Base-by-base conservation (phyloP, 352 stramenopile genomes). In the Phytophthora podocarpi region DNA sequence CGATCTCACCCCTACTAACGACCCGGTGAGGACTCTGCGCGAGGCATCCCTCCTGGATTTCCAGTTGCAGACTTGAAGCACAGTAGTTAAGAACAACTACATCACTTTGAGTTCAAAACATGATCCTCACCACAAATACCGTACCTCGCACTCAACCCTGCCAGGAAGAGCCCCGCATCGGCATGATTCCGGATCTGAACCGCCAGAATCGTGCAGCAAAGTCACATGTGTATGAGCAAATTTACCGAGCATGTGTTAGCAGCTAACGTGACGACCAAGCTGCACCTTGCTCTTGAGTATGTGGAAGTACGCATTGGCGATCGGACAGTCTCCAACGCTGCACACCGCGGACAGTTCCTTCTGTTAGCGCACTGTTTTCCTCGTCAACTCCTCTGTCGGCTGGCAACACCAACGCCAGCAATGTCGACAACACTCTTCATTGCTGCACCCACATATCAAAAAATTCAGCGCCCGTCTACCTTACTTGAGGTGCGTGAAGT, bases 291-390 rank as follows among this genome's bases (percentile, higher is more conserved):
- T 85, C 49, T 78, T 73, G 5, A 90, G 66, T 10, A 90, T 80
- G 35, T 88, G 80, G 5, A 80, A 55, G 49, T 81, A 83, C n/a
- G 76, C 66, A 37, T 82, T 85, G 15, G 78, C 67, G 7, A 87
- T 64, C 20, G 80, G 72, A 15, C 80, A 90, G 35, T 80, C 63
- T 23, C 64, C 70, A 26, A 78, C 23, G 18, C 75, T 84, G 26
- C 31, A 54, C 4, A 58, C n/a, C 20, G 18, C 36, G 47, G 21
- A 30, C 31, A 52, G 6, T 43, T 27, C 11, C 32, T 45, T 8
- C 21, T 12, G 21, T 56, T 31, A 55, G 47, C 32, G 10, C n/a
- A n/a, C 11, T 7, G 8, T 13, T 55, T 13, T 28, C 30, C 45
- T 26, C 28, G n/a, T 2, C 12, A 34, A 43, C 16, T 28, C 20